Evolutionary conservation across 2,329 filamentous ascomycete species (phyloP).

Genomic region (Nannizziopsis arthrosporioides): DNA sequence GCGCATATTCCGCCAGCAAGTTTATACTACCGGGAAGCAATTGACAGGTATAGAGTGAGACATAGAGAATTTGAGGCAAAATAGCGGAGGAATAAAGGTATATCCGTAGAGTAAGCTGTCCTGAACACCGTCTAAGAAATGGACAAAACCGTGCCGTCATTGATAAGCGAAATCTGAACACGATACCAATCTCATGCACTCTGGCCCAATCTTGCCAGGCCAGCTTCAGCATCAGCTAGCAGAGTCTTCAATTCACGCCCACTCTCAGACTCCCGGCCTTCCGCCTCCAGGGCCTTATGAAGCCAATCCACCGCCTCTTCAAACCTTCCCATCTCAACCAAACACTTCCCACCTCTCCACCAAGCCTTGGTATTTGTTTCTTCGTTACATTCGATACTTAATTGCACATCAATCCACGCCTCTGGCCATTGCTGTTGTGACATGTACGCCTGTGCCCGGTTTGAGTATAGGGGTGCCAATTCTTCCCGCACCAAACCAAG

Average conservation of each 20-base stretch:
- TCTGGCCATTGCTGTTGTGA: constrained; percentile 69
- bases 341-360: constrained; percentile 75
- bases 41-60: too few species aligned
- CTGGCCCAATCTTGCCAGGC: constrained; percentile 39
- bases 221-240: constrained; percentile 53
- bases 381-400: constrained; percentile 75
- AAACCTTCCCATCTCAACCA: constrained; percentile 80
- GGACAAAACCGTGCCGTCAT: not conserved
- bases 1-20: too few species aligned
- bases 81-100: too few species aligned
- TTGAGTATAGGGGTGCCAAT: constrained; percentile 64
- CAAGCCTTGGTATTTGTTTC: constrained; percentile 86
- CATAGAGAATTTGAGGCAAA: too few species aligned
- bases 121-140: too few species aligned
- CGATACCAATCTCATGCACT: not conserved
- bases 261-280: constrained; percentile 47
- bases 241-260: constrained; percentile 44
- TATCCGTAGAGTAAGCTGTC: too few species aligned
- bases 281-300: constrained; percentile 65
- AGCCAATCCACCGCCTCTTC: constrained; percentile 76
- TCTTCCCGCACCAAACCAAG: constrained; percentile 74
- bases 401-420: constrained; percentile 75
- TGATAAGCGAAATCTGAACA: not conserved
- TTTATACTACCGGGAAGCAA: too few species aligned
- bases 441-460: constrained; percentile 86